Evolutionary conservation across 2,329 filamentous ascomycete genomes (phyloP), one percentile per base, ranked within the genome.

Genomic region (Verticillium dahliae): DNA sequence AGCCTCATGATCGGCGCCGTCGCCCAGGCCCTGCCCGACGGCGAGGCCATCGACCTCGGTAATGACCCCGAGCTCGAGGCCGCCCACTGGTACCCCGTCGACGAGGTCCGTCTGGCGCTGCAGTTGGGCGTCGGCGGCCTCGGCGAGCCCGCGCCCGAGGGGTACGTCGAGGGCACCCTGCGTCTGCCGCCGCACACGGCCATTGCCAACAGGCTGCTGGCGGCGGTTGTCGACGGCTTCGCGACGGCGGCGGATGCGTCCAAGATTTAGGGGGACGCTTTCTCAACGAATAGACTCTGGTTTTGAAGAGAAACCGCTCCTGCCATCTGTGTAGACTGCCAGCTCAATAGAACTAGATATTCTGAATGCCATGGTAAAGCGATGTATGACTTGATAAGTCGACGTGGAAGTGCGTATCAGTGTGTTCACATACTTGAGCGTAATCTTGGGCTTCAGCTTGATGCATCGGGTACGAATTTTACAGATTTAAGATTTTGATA

Each of bases 51-150:
- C 59, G 84, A 87, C 69, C 78, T 99, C 3, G 87, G 90, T 14
- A 90, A 98, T 73, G 95, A 99, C 72, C 91, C 91, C 0, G 95
- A 99, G 78, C 75, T 99, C 65, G 91, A 97, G 71, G 85, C 90
- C 74, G 95, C 95, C 3, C 89, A 86, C 73, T 99, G 95, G 95
- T 94, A 94, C 69, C 77, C 84, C 0, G 78, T 96, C 38, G 91
- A 92, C 1, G 92, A 97, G 75, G 86, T 97, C 2, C 80, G 86
- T 69, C 85, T 89, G 70, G 94, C 92, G 1, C 75, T 98, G 71
- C 76, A 77, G 61, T 78, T 84, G 9, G 90, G 90, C 0, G 86
- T 86, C 0, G 89, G 86, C 72, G 82, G 82, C 2, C 71, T 97
- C 62, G 90, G 86, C 14, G 88, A 90, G 52, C 72, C 79, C 1